Evolutionary conservation across 768 basidiomycete genomes (phyloP), one percentile per base, ranked within the genome.

Genomic region (Pleurotus citrinopileatus): DNA sequence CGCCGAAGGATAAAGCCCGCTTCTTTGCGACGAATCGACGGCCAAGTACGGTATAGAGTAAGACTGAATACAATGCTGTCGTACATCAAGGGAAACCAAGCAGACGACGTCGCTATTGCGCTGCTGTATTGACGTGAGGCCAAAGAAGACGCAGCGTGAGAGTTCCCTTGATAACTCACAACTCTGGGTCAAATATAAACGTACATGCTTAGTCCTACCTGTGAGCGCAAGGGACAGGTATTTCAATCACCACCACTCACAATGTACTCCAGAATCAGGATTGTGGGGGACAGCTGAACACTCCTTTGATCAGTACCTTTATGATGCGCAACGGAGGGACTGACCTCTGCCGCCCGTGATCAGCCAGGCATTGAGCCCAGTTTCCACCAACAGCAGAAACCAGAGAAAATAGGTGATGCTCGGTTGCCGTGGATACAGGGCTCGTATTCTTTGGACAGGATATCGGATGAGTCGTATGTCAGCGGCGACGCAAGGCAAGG

Each of bases 301-400:
- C n/a, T 22, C 3, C 12, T 27, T 37, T 44, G 3, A 36, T 19
- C 6, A 22, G 13, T 26, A 22, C 26, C 19, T 48, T 12, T 3
- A 54, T 40, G 44, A 55, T 47, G 25, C 23, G 10, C 57, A 25
- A 5, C 43, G 5, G 34, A 48, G 29, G 1, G 1, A 63, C 81
- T 10, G 57, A 86, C 85, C 69, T 69, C 73, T 58, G 0, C 75
- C 83, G 13, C 66, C 58, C 23, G 73, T 71, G 17, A 87, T 68
- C n/a, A 87, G 66, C 78, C 78, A 86, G 0, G 72, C 70, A 55
- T 81, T 83, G 57, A 80, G 62, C 3, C 60, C 65, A n/a, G 78
- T 68, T 65, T 80, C 77, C 26, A 74, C 51, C 9, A 74, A 6
- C 36, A 82, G 73, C 7, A 85, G 45, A 43, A 61, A 7, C 52